Evolutionary conservation across 2,329 filamentous ascomycete genomes (phyloP), one percentile per base, ranked within the genome.

Genomic region (Fusarium chuoi): DNA sequence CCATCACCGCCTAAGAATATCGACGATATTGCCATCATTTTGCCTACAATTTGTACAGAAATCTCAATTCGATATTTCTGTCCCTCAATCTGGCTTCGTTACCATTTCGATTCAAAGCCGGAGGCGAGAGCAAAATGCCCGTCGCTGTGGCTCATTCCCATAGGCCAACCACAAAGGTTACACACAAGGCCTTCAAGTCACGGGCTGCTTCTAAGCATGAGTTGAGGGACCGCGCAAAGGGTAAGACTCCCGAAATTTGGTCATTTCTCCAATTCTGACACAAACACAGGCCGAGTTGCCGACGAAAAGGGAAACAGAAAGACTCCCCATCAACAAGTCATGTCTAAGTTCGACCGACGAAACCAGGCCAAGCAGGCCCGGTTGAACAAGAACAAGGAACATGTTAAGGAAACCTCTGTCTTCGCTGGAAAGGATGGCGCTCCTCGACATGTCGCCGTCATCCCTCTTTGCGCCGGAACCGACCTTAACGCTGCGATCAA

Each of bases 341-440:
- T 98, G 94, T 97, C 95, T 67, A 99, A 98, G 84, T 89, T 99
- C 82, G 95, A 98, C 83, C 93, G 96, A 68, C 92, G 94, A 78
- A 98, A 99, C 83, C 94, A 97, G 86, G 94, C 94, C 77, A 96
- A 96, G 83, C 96, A 99, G 86, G 91, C 92, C 82, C 93, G 96
- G 78, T 86, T 93, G 71, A 87, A 91, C 76, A 98, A 98, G 84
- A 91, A 95, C 80, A 91, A 91, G 80, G 94, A 96, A 78, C 93
- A 96, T 79, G 88, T 93, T 54, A 92, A 93, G 76, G 92, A 94
- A 59, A 91, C 89, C 0, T 94, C 91, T 42, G 87, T 99, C 28
- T 99, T 99, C 79, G 84, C 89, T n/a, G 96, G 96, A 9, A 91
- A 91, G 63, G 93, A 97, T 84, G 95, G 93, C 36, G 96, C 95